phyloP scores from a whole-genome alignment of 192 early-diverging fungal species.

The Coemansia nantahalensis region DNA sequence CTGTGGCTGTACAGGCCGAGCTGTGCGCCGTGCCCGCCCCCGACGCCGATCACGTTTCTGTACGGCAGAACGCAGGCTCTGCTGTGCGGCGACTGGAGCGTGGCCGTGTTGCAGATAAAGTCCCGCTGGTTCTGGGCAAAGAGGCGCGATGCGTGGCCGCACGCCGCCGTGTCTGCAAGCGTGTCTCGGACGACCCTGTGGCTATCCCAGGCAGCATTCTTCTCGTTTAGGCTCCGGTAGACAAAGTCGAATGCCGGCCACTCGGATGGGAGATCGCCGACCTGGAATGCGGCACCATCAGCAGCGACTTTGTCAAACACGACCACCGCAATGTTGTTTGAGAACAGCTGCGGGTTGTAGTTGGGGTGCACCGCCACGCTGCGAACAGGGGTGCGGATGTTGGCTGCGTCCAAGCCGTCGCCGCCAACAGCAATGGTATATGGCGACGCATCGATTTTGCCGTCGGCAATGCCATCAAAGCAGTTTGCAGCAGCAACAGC shows the following conservation, averaged over 20 bases:
- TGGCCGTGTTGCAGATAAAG: constrained; percentile 20
- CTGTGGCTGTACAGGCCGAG: constrained; percentile 29
- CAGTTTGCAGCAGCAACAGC: constrained; percentile 6
- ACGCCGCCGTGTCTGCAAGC: neutral
- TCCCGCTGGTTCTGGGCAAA: constrained; percentile 5
- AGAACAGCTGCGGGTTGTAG: constrained; percentile 13
- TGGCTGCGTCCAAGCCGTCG: neutral
- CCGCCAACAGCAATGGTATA: neutral
- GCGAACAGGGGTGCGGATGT: neutral
- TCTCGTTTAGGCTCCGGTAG: constrained; percentile 1
- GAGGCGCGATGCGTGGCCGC: neutral
- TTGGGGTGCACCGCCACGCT: constrained; percentile 2
- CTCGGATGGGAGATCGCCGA: constrained; percentile 10
- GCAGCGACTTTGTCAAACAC: neutral
- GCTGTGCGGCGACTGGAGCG: constrained; percentile 2
- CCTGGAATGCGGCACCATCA: neutral
- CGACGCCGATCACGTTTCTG: constrained; percentile 9
- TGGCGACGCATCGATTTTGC: neutral
- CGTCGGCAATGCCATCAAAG: neutral
- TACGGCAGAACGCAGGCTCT: constrained; percentile 18
- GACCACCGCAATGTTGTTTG: constrained; percentile 21
- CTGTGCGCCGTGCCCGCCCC: neutral
- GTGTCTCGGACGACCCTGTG: neutral
- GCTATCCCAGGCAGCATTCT: constrained; percentile 4
- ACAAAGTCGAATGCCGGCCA: constrained; percentile 17